Conservation (phyloP, 345 rosid genomes). For the Camelina sativa region DNA sequence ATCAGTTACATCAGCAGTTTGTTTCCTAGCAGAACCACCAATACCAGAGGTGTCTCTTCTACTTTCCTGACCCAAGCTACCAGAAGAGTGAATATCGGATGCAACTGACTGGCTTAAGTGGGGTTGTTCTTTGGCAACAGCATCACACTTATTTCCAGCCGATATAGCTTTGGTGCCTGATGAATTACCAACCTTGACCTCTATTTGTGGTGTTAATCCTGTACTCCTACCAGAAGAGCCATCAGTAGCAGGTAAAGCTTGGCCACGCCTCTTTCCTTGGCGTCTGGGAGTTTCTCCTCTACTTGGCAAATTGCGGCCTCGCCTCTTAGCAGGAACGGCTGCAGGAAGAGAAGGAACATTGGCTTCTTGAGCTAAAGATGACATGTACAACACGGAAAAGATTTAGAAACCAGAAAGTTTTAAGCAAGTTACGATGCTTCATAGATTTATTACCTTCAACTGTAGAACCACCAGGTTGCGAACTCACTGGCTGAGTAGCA, state of each 20-base stretch:
- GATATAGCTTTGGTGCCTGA: constrained; percentile 15
- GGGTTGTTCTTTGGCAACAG: constrained; percentile 47
- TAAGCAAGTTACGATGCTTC: constrained; percentile 13
- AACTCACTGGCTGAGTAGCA: constrained; percentile 34
- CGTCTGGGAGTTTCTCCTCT: constrained; percentile 56
- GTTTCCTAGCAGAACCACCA: constrained; percentile 53
- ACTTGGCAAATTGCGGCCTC: constrained; percentile 52
- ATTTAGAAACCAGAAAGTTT: constrained; percentile 28
- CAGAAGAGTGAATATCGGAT: constrained; percentile 28
- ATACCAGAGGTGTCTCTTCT: constrained; percentile 29
- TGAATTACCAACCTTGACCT: constrained; percentile 44
- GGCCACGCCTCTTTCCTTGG: constrained; percentile 63
- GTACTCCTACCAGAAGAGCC: constrained; percentile 50
- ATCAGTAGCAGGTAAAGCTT: constrained; percentile 50
- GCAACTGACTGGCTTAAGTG: constrained; percentile 20
- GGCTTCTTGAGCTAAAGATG: constrained; percentile 33
- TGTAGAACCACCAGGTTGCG: constrained; percentile 35
- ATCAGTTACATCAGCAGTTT: constrained; percentile 59
- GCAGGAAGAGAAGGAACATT: constrained; percentile 29
- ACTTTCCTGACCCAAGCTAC: constrained; percentile 35
- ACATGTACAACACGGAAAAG: constrained; percentile 8
- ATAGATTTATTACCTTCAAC: constrained; percentile 41
- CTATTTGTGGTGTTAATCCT: constrained; percentile 43
- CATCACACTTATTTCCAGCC: constrained; percentile 48
- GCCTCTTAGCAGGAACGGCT: constrained; percentile 44